phyloP scores from a whole-genome alignment of 2,329 filamentous ascomycete genomes.

The Nigrograna mackinnonii region DNA sequence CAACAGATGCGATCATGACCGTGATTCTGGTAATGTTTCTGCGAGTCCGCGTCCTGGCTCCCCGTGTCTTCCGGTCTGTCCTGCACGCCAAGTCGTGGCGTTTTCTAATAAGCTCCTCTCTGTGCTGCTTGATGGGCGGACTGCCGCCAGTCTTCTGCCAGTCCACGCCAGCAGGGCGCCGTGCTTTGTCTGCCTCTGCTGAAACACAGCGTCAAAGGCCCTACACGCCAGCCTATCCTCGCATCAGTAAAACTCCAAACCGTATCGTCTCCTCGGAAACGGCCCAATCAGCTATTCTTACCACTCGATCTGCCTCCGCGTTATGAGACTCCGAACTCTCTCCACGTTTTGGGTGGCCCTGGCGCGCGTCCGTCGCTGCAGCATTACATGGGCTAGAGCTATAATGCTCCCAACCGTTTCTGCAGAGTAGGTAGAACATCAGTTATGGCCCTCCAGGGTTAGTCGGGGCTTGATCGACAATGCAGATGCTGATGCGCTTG shows the following conservation, averaged over 20 bases:
- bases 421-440: conserved; percentile 28
- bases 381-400: conserved; percentile 64
- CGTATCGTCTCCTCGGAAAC: conserved; percentile 18
- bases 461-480: conserved; percentile 21
- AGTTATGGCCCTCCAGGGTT: conserved; percentile 11
- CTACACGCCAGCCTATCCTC: conserved; percentile 64
- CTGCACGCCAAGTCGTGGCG: conserved; percentile 22
- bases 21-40: no score
- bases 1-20: no score
- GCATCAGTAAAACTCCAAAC: conserved; percentile 1
- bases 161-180: conserved; percentile 70
- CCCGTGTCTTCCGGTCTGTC: neutral
- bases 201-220: conserved; percentile 72
- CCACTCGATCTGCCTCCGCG: conserved; percentile 64
- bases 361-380: conserved; percentile 58
- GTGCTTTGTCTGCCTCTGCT: conserved; percentile 73
- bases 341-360: conserved; percentile 53
- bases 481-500: conserved; percentile 18
- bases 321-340: conserved; percentile 52
- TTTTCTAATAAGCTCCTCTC: conserved; percentile 34
- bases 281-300: conserved; percentile 48
- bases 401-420: conserved; percentile 69
- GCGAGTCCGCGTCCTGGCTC: no score
- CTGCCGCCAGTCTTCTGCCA: conserved; percentile 35
- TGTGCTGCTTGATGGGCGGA: conserved; percentile 24